Conservation (phyloP, 108 stramenopile genomes). For the Nannochloropsis oceanica region DNA sequence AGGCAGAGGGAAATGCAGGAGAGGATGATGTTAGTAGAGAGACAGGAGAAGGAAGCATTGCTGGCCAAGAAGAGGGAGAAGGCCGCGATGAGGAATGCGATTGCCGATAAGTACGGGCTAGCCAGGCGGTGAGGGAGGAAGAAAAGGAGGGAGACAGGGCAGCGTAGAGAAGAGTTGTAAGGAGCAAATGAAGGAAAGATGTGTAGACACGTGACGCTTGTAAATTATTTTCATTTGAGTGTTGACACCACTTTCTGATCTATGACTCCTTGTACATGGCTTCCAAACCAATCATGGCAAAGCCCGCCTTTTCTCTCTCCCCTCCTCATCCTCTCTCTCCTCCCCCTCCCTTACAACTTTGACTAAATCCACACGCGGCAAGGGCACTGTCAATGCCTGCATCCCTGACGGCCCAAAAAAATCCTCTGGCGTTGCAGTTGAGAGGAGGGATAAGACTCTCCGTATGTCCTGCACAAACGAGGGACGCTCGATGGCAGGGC, state of each 20-base stretch:
- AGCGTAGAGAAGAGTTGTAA: too few species aligned
- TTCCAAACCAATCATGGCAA: too few species aligned
- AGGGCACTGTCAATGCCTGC: neutral
- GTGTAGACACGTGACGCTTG: too few species aligned
- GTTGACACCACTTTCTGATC: too few species aligned
- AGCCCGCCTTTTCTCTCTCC: too few species aligned
- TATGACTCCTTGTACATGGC: too few species aligned
- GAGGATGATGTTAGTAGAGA: neutral
- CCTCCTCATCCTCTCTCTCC: too few species aligned
- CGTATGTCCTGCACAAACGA: neutral
- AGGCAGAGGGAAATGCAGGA: neutral
- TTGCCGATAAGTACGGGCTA: neutral
- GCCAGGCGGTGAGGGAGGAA: neutral
- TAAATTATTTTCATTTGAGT: too few species aligned
- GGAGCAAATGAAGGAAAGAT: too few species aligned
- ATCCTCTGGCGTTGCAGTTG: neutral
- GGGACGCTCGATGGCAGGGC: neutral
- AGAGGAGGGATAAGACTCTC: neutral
- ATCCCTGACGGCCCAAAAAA: neutral
- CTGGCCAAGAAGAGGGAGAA: neutral
- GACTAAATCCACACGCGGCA: neutral
- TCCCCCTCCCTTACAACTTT: too few species aligned
- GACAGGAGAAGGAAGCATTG: neutral
- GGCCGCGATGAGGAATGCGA: neutral
- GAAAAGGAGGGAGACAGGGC: too few species aligned